Evolutionary conservation across 2,329 filamentous ascomycete species (phyloP).

Genomic region (Cladosporium sp.): DNA sequence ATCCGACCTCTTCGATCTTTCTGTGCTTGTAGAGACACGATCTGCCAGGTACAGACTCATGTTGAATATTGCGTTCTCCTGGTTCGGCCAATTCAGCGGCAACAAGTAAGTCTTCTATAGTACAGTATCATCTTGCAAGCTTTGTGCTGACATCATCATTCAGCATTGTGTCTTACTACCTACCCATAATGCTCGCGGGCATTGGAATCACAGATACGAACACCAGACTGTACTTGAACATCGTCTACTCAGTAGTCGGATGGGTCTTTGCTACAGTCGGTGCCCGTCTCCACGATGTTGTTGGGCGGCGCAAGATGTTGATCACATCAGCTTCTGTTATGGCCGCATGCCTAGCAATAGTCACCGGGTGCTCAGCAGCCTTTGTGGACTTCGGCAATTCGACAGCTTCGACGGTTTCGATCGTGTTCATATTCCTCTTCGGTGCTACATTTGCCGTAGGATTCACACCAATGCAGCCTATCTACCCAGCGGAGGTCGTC

Average conservation of each 20-base stretch:
- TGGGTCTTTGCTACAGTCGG: conserved; percentile 54
- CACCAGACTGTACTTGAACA: conserved; percentile 41
- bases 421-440: conserved; percentile 27
- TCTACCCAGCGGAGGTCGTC: conserved; percentile 46
- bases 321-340: conserved; percentile 38
- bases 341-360: conserved; percentile 39
- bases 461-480: conserved; percentile 19
- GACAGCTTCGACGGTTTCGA: background rate
- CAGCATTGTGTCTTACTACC: conserved; percentile 28
- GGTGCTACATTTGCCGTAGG: conserved; percentile 33
- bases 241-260: conserved; percentile 60
- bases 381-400: conserved; percentile 26
- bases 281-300: conserved; percentile 32
- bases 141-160: background rate
- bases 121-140: background rate
- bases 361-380: conserved; percentile 34
- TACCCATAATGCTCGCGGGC: conserved; percentile 23
- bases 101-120: background rate
- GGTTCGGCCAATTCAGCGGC: conserved; percentile 1
- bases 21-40: background rate
- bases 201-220: conserved; percentile 33
- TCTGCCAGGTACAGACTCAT: conserved; percentile 1
- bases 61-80: background rate
- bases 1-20: background rate
- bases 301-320: conserved; percentile 31